A percentile compares a stretch with the other conserved stretches of the same genome.
Evolutionary conservation across 352 stramenopile species (phyloP).

Genomic region (Globisporangium iwayamae): DNA sequence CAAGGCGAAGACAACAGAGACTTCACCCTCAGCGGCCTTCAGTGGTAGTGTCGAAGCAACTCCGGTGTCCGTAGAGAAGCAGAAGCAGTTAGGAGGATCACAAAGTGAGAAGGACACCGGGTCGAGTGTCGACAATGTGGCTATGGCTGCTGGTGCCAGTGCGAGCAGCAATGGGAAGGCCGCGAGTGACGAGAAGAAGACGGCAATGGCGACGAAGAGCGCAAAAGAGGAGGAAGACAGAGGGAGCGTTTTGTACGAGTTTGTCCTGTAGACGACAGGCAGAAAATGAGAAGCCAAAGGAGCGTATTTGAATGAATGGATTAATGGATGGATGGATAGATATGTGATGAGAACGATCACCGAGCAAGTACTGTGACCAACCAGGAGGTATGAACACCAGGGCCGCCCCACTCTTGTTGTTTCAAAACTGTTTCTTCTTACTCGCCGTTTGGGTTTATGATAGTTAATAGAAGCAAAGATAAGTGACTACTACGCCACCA

Average conservation of each 20-base stretch:
- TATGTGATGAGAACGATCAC: not conserved
- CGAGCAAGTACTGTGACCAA: not conserved
- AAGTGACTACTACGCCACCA: not conserved
- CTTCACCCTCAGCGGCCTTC: not conserved
- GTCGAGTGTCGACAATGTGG: not conserved
- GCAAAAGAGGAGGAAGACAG: conserved; percentile 1
- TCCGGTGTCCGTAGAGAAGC: not conserved
- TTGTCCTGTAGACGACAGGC: conserved; percentile 37
- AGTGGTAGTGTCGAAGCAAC: not conserved
- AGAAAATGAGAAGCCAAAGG: not conserved
- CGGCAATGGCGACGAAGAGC: not conserved
- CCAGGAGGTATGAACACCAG: not conserved
- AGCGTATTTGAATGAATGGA: not conserved
- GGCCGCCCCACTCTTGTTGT: no score
- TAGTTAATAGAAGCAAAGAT: not conserved
- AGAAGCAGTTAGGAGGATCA: not conserved
- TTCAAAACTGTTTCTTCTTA: conserved; percentile 3
- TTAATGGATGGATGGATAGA: no score
- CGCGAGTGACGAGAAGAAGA: not conserved
- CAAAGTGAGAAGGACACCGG: not conserved
- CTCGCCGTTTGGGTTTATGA: not conserved
- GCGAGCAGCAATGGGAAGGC: not conserved
- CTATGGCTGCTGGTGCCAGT: not conserved
- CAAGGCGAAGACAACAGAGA: not conserved
- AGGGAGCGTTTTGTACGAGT: conserved; percentile 58